Base-by-base conservation (phyloP, 768 basidiomycete species). In the Termitomyces eurrhizus region DNA sequence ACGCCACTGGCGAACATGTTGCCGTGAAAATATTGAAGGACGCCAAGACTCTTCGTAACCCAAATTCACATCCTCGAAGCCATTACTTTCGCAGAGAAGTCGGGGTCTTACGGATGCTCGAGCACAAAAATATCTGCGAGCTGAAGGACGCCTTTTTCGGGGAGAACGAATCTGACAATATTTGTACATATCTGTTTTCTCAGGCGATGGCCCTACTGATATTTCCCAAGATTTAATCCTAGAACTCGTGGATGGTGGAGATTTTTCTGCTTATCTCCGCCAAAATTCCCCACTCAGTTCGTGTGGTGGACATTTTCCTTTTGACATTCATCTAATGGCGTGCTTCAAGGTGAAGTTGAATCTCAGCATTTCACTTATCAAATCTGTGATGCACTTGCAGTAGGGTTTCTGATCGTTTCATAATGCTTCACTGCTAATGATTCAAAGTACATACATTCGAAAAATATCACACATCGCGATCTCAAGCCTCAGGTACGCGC, bases 381-480 rank as follows among this genome's bases (percentile, higher is more conserved):
- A 70, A 84, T 97, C n/a, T 96, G 95, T 68, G 80, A 87, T 33
- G 94, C 90, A 0, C 74, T 92, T 26, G 74, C 88, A 13, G 89
- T 90, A 71, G 67, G 84, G 69, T 24, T 14, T 21, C 41, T 21
- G 16, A 9, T 18, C 35, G 48, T 8, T 16, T 13, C 55, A 4
- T 26, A 59, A 7, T 21, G 44, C 12, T 62, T 16, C 13, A 11
- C 42, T 65, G 49, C 55, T 35, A 21, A 35, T 56, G 24, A 32
- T 52, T 7, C 26, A 37, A 53, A 82, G 79, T 92, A 89, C 64
- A 85, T 91, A 49, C 91, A 92, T 60, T 77, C 76, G 8, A 77
- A 84, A 65, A 88, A 87, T 14, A 87, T 99, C 50, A 83, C 93
- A 0, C 96, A 98, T 74, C 89, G 97, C 45, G 97, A 99, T 72